Evolutionary conservation across 495 filamentous ascomycete genomes (phyloP), one percentile per base, ranked within the genome.

Genomic region (Penicilliopsis zonata): DNA sequence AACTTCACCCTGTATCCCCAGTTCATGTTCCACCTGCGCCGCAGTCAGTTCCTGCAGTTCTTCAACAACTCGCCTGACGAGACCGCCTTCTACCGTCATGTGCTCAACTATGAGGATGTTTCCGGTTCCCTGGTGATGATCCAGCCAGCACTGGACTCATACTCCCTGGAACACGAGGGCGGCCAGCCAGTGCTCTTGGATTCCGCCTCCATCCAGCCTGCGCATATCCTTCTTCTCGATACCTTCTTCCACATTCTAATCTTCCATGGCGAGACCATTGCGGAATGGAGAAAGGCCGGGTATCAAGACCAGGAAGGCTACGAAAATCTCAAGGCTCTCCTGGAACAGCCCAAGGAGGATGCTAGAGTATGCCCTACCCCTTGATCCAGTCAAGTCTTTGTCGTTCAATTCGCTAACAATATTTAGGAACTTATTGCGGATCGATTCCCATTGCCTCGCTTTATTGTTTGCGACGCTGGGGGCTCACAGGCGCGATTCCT

Each of bases 181-280:
- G 74, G 81, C 38, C 75, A 85, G 38, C 87, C 92, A 2, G 92
- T 99, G 17, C 61, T 99, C 13, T 70, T 99, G 19, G 92, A 99
- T 54, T 96, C 90, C 12, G 86, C 86, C 23, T 92, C 83, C 13
- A 96, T 99, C 45, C 88, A 95, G 44, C 82, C 87, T 9, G 79
- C 85, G 13, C 88, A 94, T 39, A 87, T 96, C 39, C 74, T 99
- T 29, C 76, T 99, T 9, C 76, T 99, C 22, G 92, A 99, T 46
- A 95, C 87, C 10, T 99, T 96, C 67, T 99, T 99, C 78, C 92
- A 96, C 53, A 96, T 99, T 38, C 76, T 99, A 31, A 99, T 99
- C 41, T 96, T 95, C 73, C 83, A 96, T 49, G 92, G 92, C 30
- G 90, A 96, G 63, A 96, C 87, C 3, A 81, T 96, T 52, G 92